Percentiles rank a stretch among this genome's conserved stretches.
phyloP scores from a whole-genome alignment of 768 basidiomycete genomes.

The Phlegmacium glaucopus region DNA sequence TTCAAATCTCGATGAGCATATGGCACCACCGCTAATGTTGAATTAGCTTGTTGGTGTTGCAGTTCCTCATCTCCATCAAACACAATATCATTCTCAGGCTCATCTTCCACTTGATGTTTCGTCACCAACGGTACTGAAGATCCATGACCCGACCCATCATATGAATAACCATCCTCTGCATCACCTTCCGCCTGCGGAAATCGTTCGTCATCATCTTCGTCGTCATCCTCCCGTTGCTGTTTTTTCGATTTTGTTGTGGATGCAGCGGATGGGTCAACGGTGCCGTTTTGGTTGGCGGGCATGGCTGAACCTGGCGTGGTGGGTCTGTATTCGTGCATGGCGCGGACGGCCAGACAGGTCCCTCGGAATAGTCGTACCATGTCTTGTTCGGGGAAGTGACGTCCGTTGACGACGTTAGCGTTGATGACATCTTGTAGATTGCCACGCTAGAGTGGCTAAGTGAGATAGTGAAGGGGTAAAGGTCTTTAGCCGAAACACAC shows the following conservation, averaged over 20 bases:
- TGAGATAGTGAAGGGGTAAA: no score
- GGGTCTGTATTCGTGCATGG: conserved; percentile 88
- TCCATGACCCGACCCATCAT: conserved; percentile 56
- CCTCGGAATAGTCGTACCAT: conserved; percentile 91
- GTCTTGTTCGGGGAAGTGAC: conserved; percentile 82
- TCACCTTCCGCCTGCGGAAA: conserved; percentile 78
- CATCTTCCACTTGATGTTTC: conserved; percentile 45
- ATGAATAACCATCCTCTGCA: conserved; percentile 71
- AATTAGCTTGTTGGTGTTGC: conserved; percentile 35
- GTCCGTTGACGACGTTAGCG: conserved; percentile 75
- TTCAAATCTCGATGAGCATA: conserved; percentile 98
- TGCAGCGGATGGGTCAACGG: conserved; percentile 13
- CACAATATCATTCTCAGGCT: conserved; percentile 48
- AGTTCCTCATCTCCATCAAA: conserved; percentile 82
- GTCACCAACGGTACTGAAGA: conserved; percentile 58
- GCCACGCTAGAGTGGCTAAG: conserved; percentile 52
- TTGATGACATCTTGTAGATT: conserved; percentile 97
- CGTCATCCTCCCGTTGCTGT: conserved; percentile 31
- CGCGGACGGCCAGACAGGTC: conserved; percentile 89
- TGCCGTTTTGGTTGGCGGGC: conserved; percentile 16
- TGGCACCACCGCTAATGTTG: conserved; percentile 64
- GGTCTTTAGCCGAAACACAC: conserved; percentile 31
- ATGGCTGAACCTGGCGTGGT: conserved; percentile 38
- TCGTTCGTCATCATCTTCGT: conserved; percentile 62
- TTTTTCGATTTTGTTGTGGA: not conserved